Percentiles rank a stretch among this genome's conserved stretches.
Evolutionary conservation across 1,139 yeast genomes (phyloP).

Genomic region (Kurtzmaniella quercitrusa): DNA sequence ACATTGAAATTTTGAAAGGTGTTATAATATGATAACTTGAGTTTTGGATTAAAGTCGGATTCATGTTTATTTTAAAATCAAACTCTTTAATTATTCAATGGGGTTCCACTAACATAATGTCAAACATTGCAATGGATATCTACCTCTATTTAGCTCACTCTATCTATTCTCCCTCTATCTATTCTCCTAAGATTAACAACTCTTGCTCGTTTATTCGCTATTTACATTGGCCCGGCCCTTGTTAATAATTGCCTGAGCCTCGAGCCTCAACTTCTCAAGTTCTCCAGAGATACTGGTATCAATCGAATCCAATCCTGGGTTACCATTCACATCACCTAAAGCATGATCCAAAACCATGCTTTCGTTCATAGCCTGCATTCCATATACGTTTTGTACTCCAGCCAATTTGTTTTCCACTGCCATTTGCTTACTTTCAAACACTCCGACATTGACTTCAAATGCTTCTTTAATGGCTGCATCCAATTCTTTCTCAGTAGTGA

Average conservation of each 20-base stretch:
- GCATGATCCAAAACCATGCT: slow-evolving; percentile 33
- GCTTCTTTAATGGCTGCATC: slow-evolving; percentile 54
- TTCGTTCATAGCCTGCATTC: slow-evolving; percentile 28
- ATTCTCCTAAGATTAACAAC: neutral
- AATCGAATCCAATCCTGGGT: slow-evolving; percentile 47
- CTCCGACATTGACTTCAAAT: slow-evolving; percentile 43
- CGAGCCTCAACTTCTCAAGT: slow-evolving; percentile 32
- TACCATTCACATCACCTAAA: slow-evolving; percentile 35
- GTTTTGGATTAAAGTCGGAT: too few relatives aligned
- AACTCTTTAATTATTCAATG: too few relatives aligned
- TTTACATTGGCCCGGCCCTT: slow-evolving; percentile 8
- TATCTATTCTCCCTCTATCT: neutral
- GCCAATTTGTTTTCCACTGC: slow-evolving; percentile 35
- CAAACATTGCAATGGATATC: too few relatives aligned
- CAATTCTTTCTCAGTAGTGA: slow-evolving; percentile 62
- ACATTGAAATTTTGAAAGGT: too few relatives aligned
- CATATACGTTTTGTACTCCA: slow-evolving; percentile 27
- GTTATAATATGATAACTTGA: too few relatives aligned
- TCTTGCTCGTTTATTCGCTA: neutral
- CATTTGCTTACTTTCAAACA: slow-evolving; percentile 33
- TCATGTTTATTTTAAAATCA: too few relatives aligned
- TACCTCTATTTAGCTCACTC: neutral
- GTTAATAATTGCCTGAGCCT: slow-evolving; percentile 30
- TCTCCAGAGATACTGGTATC: slow-evolving; percentile 38
- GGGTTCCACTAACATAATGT: too few relatives aligned